phyloP scores from a whole-genome alignment of 2,329 filamentous ascomycete genomes.

The Didymella lethalis region DNA sequence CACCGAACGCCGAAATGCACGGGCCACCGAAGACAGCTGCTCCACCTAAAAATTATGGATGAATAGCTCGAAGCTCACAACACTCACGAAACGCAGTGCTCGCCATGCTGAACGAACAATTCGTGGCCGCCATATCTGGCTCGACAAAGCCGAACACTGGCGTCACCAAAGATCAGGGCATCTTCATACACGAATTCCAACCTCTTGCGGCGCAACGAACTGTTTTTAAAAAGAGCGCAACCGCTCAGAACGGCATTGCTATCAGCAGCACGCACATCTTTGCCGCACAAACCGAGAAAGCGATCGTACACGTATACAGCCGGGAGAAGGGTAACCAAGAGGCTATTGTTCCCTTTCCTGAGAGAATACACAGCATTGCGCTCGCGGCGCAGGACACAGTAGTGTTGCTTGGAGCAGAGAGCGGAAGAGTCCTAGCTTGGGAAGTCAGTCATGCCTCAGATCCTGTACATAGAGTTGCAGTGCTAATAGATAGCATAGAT shows the following conservation, averaged over 20 bases:
- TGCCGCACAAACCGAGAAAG: constrained; percentile 88
- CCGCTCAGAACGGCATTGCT: constrained; percentile 79
- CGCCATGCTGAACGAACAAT: constrained; percentile 61
- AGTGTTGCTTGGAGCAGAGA: constrained; percentile 80
- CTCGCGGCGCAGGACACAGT: constrained; percentile 72
- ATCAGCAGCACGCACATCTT: constrained; percentile 85
- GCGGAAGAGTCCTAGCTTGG: constrained; percentile 89
- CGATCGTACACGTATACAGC: constrained; percentile 91
- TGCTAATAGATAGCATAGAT: constrained; percentile 57
- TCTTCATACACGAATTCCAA: constrained; percentile 84
- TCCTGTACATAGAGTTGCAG: constrained; percentile 21
- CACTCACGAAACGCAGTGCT: constrained; percentile 8
- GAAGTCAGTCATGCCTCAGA: constrained; percentile 68
- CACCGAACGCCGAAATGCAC: neutral
- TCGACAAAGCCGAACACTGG: constrained; percentile 55
- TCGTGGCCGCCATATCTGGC: constrained; percentile 58
- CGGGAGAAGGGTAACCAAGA: constrained; percentile 86
- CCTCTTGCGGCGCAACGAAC: constrained; percentile 77
- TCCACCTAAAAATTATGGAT: neutral
- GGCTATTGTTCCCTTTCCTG: constrained; percentile 84
- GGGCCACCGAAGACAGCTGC: neutral
- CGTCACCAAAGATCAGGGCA: constrained; percentile 77
- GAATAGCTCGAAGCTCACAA: constrained; percentile 18
- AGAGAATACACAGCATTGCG: constrained; percentile 80
- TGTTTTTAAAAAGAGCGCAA: constrained; percentile 90